Base-by-base conservation (phyloP, 129 eudicot genomes). In the Deinandra increscens region DNA sequence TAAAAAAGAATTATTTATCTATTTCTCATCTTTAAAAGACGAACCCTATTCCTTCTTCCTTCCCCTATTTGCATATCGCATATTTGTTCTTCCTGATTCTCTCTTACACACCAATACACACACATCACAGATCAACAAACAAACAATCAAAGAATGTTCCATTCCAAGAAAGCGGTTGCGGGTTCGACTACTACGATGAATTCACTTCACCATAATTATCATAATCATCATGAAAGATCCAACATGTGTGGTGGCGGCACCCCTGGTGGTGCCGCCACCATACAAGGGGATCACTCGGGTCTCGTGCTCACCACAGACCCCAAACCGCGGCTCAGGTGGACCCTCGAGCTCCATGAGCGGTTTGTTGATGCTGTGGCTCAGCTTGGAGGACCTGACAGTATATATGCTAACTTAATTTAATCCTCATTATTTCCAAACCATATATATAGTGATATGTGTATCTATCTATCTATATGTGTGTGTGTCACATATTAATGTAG, bases 311-410 rank as follows among this genome's bases (percentile, higher is more conserved):
- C 97, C 55, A 90, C 97, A 0, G 97, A 90, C 74, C 97, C 97
- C n/a, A 90, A 90, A 74, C 97, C 97, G 0, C 84, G 97, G 0
- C 97, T 90, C 69, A 74, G 97, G 37, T 90, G 97, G 97, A 90
- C 97, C 1, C 87, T 75, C n/a, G 97, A 90, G 72, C 97, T 90
- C 55, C 97, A 90, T 66, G 95, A 90, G 42, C 95, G 97, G 31
- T 90, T 90, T 66, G 97, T 90, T 7, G 97, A 90, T 74, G 97
- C 97, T 42, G 97, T 90, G 15, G 83, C 91, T 59, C 97, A 90
- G 76, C 97, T 90, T 38, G 97, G 97, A 7, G 97, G 97, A 61
- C 97, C 97, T 33, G 97, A 90, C 43, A 90, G 97, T 90, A 75
- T 26, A 26, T 26, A 26, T 33, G 76, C 59, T 45, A 34, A 49